A percentile compares a stretch with the other conserved stretches of the same genome.
phyloP scores from a whole-genome alignment of 768 basidiomycete genomes.

The Hydnum rufescens region DNA sequence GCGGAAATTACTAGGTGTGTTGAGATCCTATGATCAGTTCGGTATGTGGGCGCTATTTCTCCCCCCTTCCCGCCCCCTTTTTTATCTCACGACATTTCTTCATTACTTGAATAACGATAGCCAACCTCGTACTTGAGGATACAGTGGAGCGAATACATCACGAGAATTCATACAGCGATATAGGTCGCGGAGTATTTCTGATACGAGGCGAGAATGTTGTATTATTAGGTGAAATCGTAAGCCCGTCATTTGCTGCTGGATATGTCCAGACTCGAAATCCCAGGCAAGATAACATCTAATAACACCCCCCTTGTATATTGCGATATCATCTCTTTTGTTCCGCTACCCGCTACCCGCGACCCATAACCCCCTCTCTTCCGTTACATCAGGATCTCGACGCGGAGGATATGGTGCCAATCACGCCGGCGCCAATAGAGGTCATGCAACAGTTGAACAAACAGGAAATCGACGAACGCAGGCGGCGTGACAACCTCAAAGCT shows the following conservation, averaged over 20 bases:
- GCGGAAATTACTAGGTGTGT: conserved; percentile 84
- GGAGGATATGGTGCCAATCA: conserved; percentile 72
- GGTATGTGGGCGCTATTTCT: too few species aligned
- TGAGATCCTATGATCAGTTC: conserved; percentile 96
- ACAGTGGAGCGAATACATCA: conserved; percentile 92
- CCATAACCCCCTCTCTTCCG: background rate
- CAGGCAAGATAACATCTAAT: too few species aligned
- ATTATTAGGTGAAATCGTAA: conserved; percentile 83
- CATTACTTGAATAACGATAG: conserved; percentile 23
- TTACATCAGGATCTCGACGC: conserved; percentile 61
- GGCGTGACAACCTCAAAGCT: conserved; percentile 66
- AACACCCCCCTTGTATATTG: too few species aligned
- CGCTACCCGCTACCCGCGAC: conserved; percentile 3
- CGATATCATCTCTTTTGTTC: background rate
- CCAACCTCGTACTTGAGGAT: conserved; percentile 92
- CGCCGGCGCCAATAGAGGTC: conserved; percentile 48
- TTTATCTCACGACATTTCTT: background rate
- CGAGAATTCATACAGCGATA: conserved; percentile 70
- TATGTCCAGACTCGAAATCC: too few species aligned
- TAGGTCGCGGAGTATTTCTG: conserved; percentile 73
- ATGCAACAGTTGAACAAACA: conserved; percentile 54
- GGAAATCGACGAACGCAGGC: conserved; percentile 54
- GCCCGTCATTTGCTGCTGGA: conserved; percentile 18
- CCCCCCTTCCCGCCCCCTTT: conserved; percentile 4
- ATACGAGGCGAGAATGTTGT: conserved; percentile 99